Evolutionary conservation across 371 early-diverging fungal genomes (phyloP), one percentile per base, ranked within the genome.

Genomic region (Syncephalastrum contaminatum): DNA sequence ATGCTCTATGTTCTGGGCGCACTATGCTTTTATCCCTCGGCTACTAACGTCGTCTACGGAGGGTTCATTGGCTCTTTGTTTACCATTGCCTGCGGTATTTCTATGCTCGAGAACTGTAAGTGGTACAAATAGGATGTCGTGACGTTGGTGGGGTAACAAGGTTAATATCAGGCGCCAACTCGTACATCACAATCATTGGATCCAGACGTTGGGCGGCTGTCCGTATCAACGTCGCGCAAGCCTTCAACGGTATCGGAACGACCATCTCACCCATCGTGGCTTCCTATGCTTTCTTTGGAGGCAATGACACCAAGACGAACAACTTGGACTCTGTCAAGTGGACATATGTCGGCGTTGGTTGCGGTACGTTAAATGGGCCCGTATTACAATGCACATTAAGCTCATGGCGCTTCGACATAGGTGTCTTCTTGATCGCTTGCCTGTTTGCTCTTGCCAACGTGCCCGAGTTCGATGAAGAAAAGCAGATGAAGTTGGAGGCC

Each of bases 41-140:
- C 78, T 1, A 43, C 42, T 7, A 62, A 64, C 16, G 21, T 60
- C 16, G 56, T 64, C 21, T 78, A 60, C 60, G 75, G 75, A n/a
- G 75, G 69, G 4, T 78, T 78, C 55, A 71, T 78, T 36, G 78
- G 56, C 7, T 72, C 69, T 2, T 41, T 75, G 13, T 78, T 78
- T 59, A 60, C 75, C 16, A 78, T 78, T 70, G 78, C 78, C 16
- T 67, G 61, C 30, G 78, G 78, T 43, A 52, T 78, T 12, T 61
- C 73, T 8, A 77, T 73, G n/a, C 67, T 77, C 20, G 78, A 78
- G 60, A 75, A 60, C 15, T 70, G 77, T 73, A 66, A 64, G 67
- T 53, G 16, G 2, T 8, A 12, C 36, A 30, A 30, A 30, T 2
- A 10, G 36, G 36, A 8, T 30, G 36, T 10, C n/a, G 3, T 42